phyloP scores from a whole-genome alignment of 495 filamentous ascomycete genomes.

The Polyplosphaeria fusca region DNA sequence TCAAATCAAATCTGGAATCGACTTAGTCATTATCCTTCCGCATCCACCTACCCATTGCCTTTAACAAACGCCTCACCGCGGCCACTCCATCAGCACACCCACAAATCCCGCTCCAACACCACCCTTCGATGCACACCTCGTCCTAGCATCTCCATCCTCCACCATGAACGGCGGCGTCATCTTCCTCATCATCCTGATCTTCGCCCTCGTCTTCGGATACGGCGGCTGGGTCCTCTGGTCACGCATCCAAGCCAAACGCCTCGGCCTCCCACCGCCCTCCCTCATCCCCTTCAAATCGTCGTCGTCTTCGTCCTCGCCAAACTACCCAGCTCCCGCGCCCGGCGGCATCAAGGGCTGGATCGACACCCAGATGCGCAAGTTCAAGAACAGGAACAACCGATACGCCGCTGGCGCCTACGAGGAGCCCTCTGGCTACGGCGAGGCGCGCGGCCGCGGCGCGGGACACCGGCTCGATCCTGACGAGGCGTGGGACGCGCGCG shows the following conservation, averaged over 20 bases:
- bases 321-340: constrained; percentile 50
- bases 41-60: too few species aligned
- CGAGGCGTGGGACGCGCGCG: constrained; percentile 68
- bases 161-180: constrained; percentile 38
- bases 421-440: constrained; percentile 42
- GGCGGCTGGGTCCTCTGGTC: constrained; percentile 45
- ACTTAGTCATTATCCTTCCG: too few species aligned
- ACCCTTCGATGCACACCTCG: constrained; percentile 3
- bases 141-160: background rate
- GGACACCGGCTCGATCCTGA: constrained; percentile 61
- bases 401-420: constrained; percentile 64
- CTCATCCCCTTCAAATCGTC: constrained; percentile 62
- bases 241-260: constrained; percentile 57
- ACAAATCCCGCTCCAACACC: constrained; percentile 7
- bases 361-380: constrained; percentile 48
- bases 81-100: constrained; percentile 4
- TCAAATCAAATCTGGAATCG: too few species aligned
- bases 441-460: constrained; percentile 24
- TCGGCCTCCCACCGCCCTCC: constrained; percentile 63
- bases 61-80: background rate
- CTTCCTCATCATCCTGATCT: constrained; percentile 50
- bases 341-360: constrained; percentile 61
- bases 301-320: constrained; percentile 36
- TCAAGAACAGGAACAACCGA: constrained; percentile 49
- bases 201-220: constrained; percentile 49